phyloP scores from a whole-genome alignment of 2,329 filamentous ascomycete genomes.

The Hymenoscyphus salicellus region DNA sequence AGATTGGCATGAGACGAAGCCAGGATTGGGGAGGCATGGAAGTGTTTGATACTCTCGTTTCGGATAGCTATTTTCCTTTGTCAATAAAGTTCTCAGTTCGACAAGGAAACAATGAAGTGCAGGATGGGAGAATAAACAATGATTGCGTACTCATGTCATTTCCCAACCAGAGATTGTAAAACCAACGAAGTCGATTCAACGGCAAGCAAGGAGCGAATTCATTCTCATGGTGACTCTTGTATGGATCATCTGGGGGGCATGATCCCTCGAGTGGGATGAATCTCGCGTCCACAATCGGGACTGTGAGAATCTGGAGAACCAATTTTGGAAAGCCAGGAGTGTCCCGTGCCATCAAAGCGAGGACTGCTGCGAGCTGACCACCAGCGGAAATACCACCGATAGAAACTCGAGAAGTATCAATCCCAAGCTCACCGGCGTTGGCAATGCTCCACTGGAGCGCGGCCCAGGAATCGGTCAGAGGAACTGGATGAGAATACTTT shows the following conservation, averaged over 20 bases:
- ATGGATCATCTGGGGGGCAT: conserved; percentile 32
- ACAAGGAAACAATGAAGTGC: not conserved
- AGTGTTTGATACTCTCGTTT: conserved; percentile 32
- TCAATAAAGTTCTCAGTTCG: not conserved
- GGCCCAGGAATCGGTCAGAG: conserved; percentile 45
- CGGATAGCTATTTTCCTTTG: conserved; percentile 15
- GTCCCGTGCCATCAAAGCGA: conserved; percentile 23
- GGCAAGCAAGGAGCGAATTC: conserved; percentile 39
- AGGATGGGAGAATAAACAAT: not conserved
- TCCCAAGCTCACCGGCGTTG: conserved; percentile 14
- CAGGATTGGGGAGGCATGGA: conserved; percentile 37
- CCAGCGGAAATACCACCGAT: conserved; percentile 24
- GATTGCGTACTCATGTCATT: conserved; percentile 27
- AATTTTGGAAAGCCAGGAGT: conserved; percentile 32
- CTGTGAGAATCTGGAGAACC: conserved; percentile 37
- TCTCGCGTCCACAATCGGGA: conserved; percentile 38
- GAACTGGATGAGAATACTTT: conserved; percentile 44
- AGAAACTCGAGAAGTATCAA: conserved; percentile 20
- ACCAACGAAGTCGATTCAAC: conserved; percentile 37
- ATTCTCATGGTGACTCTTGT: conserved; percentile 35
- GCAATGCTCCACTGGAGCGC: conserved; percentile 40
- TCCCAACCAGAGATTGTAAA: conserved; percentile 40
- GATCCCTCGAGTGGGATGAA: conserved; percentile 36
- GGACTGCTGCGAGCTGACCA: conserved; percentile 21
- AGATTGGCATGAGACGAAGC: conserved; percentile 37